Percentiles rank a stretch among this genome's conserved stretches.
Conservation (phyloP, 305 asterid genomes). For the Fraxinus baroniana region DNA sequence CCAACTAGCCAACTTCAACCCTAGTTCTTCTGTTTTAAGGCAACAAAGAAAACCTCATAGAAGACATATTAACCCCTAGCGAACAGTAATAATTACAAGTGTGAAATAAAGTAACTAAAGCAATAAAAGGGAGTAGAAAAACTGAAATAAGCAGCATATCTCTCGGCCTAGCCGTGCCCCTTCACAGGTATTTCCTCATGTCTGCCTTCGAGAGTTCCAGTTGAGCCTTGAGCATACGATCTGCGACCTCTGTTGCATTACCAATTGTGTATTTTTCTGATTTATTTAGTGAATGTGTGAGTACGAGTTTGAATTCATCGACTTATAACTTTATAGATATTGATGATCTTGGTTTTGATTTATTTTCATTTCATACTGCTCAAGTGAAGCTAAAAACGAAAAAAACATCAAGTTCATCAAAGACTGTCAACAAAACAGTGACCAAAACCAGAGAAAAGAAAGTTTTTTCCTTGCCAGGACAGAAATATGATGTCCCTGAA, state of each 20-base stretch:
- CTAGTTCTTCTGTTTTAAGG: not conserved
- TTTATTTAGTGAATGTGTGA: not conserved
- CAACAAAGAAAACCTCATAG: not conserved
- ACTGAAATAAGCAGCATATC: not conserved
- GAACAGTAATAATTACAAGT: not conserved
- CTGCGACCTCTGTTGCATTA: not conserved
- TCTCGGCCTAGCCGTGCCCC: not conserved
- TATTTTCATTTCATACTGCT: slow-evolving; percentile 31
- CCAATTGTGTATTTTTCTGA: not conserved
- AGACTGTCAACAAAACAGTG: slow-evolving; percentile 44
- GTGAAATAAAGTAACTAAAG: not conserved
- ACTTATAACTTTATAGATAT: not conserved
- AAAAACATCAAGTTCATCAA: slow-evolving; percentile 52
- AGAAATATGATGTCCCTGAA: slow-evolving; percentile 88
- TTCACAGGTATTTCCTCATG: not conserved
- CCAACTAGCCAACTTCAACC: not conserved
- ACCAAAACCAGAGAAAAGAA: slow-evolving; percentile 71
- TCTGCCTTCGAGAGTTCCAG: not conserved
- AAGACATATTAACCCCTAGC: not conserved
- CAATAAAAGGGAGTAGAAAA: not conserved
- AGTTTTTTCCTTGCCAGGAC: slow-evolving; percentile 80
- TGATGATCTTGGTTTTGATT: slow-evolving; percentile 13
- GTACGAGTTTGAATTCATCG: not conserved
- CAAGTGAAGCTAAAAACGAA: slow-evolving; percentile 61
- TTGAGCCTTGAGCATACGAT: not conserved